Conservation (phyloP, 768 basidiomycete genomes). For the Lactifluus piperatus region DNA sequence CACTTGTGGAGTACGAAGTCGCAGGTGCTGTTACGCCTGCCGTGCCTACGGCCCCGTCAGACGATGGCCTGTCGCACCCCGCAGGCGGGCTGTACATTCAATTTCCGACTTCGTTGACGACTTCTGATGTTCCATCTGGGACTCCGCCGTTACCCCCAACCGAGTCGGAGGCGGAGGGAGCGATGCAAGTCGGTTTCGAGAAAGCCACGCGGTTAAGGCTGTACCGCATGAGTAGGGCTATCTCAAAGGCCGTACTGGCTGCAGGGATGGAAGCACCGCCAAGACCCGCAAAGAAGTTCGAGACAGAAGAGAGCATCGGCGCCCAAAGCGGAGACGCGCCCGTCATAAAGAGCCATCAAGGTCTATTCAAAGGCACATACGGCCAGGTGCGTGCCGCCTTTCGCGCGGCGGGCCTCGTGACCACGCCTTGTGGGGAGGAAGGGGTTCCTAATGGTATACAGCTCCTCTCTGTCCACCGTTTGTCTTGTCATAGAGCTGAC, state of each 20-base stretch:
- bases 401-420: conserved; percentile 19
- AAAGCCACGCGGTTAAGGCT: conserved; percentile 13
- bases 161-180: background rate
- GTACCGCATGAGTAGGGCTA: conserved; percentile 15
- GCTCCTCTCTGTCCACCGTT: background rate
- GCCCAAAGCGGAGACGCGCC: background rate
- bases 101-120: conserved; percentile 4
- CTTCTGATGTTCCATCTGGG: conserved; percentile 6
- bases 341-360: background rate
- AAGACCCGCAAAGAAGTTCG: conserved; percentile 11
- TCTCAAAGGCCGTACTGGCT: conserved; percentile 20
- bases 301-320: conserved; percentile 2
- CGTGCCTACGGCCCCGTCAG: background rate
- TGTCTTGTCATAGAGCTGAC: background rate
- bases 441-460: conserved; percentile 17
- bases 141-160: background rate
- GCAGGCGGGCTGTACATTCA: conserved; percentile 20
- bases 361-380: conserved; percentile 21
- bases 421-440: conserved; percentile 18
- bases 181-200: conserved; percentile 4
- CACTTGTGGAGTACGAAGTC: conserved; percentile 15
- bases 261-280: conserved; percentile 20
- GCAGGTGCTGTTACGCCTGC: background rate
- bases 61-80: conserved; percentile 12
- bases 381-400: conserved; percentile 21